phyloP scores from a whole-genome alignment of 2,329 filamentous ascomycete species.

The Trichoderma hamatum region DNA sequence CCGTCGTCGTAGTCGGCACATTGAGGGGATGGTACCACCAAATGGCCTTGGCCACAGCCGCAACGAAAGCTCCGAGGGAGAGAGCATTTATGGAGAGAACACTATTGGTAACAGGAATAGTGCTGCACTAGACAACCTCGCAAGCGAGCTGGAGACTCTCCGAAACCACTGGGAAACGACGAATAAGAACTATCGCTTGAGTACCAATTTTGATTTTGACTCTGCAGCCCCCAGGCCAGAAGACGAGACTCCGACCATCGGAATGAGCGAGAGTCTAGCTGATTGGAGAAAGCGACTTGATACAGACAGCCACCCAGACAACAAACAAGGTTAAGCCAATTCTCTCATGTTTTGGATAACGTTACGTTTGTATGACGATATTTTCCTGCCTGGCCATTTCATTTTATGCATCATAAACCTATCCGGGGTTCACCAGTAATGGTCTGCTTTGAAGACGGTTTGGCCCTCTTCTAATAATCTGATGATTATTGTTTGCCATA shows the following conservation, averaged over 20 bases:
- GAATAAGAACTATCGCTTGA: conserved; percentile 91
- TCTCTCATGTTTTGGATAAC: conserved; percentile 32
- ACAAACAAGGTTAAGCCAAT: conserved; percentile 34
- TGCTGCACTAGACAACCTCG: conserved; percentile 82
- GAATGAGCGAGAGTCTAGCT: conserved; percentile 71
- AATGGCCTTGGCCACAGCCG: conserved; percentile 51
- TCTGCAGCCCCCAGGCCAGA: conserved; percentile 47
- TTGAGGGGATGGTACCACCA: conserved; percentile 42
- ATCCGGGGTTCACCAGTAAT: neutral
- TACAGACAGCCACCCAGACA: conserved; percentile 43
- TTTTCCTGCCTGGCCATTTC: conserved; percentile 39
- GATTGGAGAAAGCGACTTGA: conserved; percentile 82
- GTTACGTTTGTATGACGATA: conserved; percentile 38
- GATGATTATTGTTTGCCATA: conserved; percentile 17
- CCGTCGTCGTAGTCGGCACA: conserved; percentile 71
- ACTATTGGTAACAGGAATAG: conserved; percentile 57
- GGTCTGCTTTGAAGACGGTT: neutral
- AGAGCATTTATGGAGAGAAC: conserved; percentile 64
- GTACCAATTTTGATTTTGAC: conserved; percentile 88
- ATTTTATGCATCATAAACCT: conserved; percentile 27
- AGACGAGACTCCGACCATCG: conserved; percentile 49
- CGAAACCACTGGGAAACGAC: conserved; percentile 93
- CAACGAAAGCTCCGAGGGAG: conserved; percentile 61
- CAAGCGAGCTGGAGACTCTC: conserved; percentile 87
- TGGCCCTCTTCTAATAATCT: neutral